phyloP scores from a whole-genome alignment of 2,329 filamentous ascomycete genomes.

The Hypoxylon sp. region DNA sequence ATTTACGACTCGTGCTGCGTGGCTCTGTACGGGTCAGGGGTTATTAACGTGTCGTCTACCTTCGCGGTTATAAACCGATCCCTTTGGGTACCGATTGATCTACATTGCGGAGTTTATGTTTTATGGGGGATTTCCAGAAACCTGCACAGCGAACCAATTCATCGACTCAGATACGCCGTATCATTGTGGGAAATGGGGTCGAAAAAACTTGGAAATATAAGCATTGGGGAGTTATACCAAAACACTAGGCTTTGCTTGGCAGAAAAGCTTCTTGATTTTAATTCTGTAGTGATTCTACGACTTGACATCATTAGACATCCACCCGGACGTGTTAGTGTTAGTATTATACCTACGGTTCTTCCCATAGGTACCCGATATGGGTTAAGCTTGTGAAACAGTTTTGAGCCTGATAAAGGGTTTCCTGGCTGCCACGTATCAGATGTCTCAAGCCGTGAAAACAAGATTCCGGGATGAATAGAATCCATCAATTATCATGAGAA shows the following conservation, averaged over 20 bases:
- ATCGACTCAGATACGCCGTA: conserved; percentile 7
- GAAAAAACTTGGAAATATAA: conserved; percentile 9
- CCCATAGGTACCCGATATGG: not conserved
- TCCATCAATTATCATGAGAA: conserved; percentile 4
- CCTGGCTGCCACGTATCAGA: conserved; percentile 21
- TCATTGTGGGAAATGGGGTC: not conserved
- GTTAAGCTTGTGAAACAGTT: conserved; percentile 19
- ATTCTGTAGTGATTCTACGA: not conserved
- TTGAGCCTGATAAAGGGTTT: conserved; percentile 1
- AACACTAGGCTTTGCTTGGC: conserved; percentile 10
- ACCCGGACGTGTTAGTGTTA: not conserved
- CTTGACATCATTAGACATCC: conserved; percentile 30
- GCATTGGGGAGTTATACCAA: not conserved
- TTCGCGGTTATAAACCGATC: conserved; percentile 1
- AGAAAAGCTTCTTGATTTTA: conserved; percentile 10
- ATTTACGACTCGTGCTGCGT: conserved; percentile 20
- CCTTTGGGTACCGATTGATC: conserved; percentile 8
- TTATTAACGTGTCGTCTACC: conserved; percentile 13
- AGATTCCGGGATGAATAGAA: conserved; percentile 13
- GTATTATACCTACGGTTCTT: conserved; percentile 19
- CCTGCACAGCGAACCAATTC: not conserved
- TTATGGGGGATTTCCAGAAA: not conserved
- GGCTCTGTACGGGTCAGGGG: conserved; percentile 24
- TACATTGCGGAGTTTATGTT: conserved; percentile 23
- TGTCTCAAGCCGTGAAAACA: conserved; percentile 20